These are phyloP conservation scores for Ananas comosus DNA, from an alignment of 176 grass and related monocot genomes.

Conservation along the genomic window DNA sequence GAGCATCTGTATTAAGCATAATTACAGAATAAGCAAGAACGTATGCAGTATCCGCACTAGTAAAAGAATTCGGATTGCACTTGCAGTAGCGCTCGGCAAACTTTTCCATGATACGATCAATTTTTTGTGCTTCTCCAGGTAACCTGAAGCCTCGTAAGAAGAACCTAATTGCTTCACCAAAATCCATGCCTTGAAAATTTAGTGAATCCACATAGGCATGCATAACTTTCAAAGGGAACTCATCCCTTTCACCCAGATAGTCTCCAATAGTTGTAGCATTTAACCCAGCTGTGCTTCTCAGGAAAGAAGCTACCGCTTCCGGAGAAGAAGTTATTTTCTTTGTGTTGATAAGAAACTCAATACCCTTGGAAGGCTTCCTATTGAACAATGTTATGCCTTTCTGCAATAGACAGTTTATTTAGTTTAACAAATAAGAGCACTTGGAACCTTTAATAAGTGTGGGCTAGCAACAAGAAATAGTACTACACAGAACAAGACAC, in stretches of 20 bases:
- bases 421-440: not conserved
- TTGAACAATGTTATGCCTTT: constrained; percentile 91
- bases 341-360: constrained; percentile 80
- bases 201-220: constrained; percentile 95
- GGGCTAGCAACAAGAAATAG: no score
- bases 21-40: constrained; percentile 99
- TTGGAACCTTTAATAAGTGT: not conserved
- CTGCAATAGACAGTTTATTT: constrained; percentile 32
- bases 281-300: constrained; percentile 68
- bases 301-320: constrained; percentile 69
- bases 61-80: constrained; percentile 81
- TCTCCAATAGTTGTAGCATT: constrained; percentile 85
- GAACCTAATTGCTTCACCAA: constrained; percentile 84
- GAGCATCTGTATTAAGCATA: constrained; percentile 92
- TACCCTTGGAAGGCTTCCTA: constrained; percentile 90
- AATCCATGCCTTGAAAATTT: constrained; percentile 79
- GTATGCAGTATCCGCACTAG: constrained; percentile 96
- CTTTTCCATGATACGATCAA: constrained; percentile 98
- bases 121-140: constrained; percentile 98
- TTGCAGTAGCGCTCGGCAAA: constrained; percentile 94
- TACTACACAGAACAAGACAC: no score
- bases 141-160: constrained; percentile 89
- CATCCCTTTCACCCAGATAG: constrained; percentile 94
- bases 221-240: constrained; percentile 91
- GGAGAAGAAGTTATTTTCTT: constrained; percentile 78